Conservation (phyloP, 768 basidiomycete genomes). For the Leccinellum luteum region DNA sequence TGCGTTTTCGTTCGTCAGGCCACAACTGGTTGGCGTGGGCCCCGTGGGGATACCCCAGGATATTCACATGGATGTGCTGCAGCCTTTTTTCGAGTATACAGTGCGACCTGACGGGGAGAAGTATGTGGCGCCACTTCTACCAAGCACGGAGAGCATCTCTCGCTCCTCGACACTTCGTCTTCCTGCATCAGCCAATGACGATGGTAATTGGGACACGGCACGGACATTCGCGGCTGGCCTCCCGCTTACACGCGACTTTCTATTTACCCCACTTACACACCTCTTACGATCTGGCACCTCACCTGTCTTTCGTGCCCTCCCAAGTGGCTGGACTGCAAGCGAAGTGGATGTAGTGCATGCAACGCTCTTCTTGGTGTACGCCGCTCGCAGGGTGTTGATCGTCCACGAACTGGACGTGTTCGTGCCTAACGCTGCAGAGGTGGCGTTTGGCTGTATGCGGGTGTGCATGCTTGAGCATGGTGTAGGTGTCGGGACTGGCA, state of each 20-base stretch:
- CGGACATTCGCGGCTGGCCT: conserved; percentile 33
- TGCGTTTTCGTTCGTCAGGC: conserved; percentile 13
- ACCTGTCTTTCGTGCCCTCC: conserved; percentile 64
- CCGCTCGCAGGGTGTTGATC: conserved; percentile 45
- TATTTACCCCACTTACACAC: conserved; percentile 66
- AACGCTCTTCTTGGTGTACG: conserved; percentile 58
- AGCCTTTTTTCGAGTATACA: conserved; percentile 58
- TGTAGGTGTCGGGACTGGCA: conserved; percentile 21
- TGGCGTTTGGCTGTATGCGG: conserved; percentile 83
- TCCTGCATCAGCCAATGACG: neutral
- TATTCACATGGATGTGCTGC: conserved; percentile 30
- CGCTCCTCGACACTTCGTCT: conserved; percentile 54
- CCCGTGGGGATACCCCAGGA: conserved; percentile 18
- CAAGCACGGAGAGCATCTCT: conserved; percentile 55
- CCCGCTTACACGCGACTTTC: conserved; percentile 62
- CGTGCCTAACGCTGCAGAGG: conserved; percentile 19
- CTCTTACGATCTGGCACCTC: conserved; percentile 77
- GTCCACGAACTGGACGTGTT: conserved; percentile 41
- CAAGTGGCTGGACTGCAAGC: conserved; percentile 70
- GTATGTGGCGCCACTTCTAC: conserved; percentile 49
- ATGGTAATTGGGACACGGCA: neutral
- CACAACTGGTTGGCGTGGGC: conserved; percentile 15
- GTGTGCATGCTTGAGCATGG: conserved; percentile 96
- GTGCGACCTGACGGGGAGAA: conserved; percentile 40
- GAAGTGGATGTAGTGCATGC: conserved; percentile 77